Base-by-base conservation (phyloP, 192 early-diverging fungal species). In the Umbelopsis ramanniana region DNA sequence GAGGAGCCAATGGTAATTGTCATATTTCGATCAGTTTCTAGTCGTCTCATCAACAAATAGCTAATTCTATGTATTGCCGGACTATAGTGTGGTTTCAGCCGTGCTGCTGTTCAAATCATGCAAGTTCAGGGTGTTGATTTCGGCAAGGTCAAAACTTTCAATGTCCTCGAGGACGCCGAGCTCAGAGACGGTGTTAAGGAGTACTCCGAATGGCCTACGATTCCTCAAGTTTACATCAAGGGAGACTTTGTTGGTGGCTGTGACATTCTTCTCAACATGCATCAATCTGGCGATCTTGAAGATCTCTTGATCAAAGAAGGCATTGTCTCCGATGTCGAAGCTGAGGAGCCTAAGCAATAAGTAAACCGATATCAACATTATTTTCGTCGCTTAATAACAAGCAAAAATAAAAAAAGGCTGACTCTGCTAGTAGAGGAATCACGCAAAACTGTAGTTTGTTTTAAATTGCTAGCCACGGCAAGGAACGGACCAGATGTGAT, bases 201-300 rank as follows among this genome's bases (percentile, higher is more conserved):
- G 84, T 98, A 91, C 86, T 70, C 68, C 10, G 72, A 75, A 68
- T 98, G 97, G 97, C 97, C 95, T 19, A 98, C 97, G 48, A 93
- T 98, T 77, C 97, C 97, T 23, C 97, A 98, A 84, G 91, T 98
- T 5, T 98, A 93, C 73, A 86, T 98, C 80, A 95, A 96, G 80
- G 96, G 96, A 72, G 93, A 97, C 84, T 98, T 98, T 82, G 89
- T 98, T 52, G 96, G 97, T 55, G 97, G 97, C 15, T 93, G 89
- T 76, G 96, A 98, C 77, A 96, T 98, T 74, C 72, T 98, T 82
- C 82, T 96, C 33, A 91, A 90, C 78, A 96, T 98, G 96, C 91
- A 94, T 76, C 88, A 96, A 83, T 91, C 85, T 45, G 95, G 96
- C 14, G 95, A 97, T 74, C 89, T 98, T 54, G 93, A 95, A 77